A percentile compares a stretch with the other conserved stretches of the same genome.
phyloP scores from a whole-genome alignment of 495 filamentous ascomycete species.

The Hyaloscypha bicolor region DNA sequence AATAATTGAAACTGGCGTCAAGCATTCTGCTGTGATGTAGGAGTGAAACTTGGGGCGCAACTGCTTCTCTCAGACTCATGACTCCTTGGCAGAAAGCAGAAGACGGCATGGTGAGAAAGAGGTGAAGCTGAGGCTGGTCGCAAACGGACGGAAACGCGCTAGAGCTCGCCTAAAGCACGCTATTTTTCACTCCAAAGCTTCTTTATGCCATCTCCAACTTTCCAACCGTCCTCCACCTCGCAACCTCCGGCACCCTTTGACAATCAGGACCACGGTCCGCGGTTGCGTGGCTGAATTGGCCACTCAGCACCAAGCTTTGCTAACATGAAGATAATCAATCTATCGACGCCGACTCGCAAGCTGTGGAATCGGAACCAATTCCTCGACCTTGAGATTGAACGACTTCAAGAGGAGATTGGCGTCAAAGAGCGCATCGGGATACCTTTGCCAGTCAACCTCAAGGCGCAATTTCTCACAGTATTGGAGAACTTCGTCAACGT shows the following conservation, averaged over 20 bases:
- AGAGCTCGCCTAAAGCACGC: no score
- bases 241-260: neutral
- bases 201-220: no score
- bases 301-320: neutral
- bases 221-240: no score
- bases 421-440: neutral
- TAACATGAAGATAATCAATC: conserved; percentile 3
- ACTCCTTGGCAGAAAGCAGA: no score
- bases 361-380: neutral
- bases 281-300: neutral
- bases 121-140: no score
- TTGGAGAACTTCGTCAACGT: neutral
- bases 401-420: neutral
- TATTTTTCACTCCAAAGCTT: no score
- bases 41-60: no score
- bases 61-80: no score
- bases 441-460: neutral
- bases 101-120: no score
- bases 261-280: neutral
- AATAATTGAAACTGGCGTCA: no score
- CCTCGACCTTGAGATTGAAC: neutral
- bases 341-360: neutral
- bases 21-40: no score
- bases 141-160: no score
- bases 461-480: neutral